Percentiles rank a stretch among this genome's conserved stretches.
Evolutionary conservation across 1,139 yeast species (phyloP).

Genomic region (Ogataea hybrid): DNA sequence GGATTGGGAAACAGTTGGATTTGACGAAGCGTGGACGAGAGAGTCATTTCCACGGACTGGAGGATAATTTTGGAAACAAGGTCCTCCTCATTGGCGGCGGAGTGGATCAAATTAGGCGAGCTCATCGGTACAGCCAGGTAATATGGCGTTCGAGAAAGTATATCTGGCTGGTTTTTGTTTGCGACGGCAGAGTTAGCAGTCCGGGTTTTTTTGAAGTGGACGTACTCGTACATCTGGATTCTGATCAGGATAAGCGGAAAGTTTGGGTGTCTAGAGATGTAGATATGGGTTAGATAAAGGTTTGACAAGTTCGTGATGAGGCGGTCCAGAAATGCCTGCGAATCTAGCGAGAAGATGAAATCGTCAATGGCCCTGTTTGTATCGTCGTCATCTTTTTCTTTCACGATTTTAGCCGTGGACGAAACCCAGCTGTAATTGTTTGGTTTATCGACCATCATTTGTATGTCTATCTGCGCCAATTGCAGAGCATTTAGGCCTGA

Average conservation of each 20-base stretch:
- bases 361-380: constrained; percentile 22
- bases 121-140: constrained; percentile 67
- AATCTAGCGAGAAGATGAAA: constrained; percentile 33
- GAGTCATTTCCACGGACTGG: constrained; percentile 54
- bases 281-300: constrained; percentile 56
- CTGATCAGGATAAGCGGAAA: constrained; percentile 60
- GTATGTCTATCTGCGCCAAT: constrained; percentile 71
- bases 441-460: constrained; percentile 57
- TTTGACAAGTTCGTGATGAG: constrained; percentile 48
- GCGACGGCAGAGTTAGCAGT: constrained; percentile 19
- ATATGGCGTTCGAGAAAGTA: constrained; percentile 55
- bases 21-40: constrained; percentile 39
- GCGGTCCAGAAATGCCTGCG: constrained; percentile 45
- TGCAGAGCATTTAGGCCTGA: constrained; percentile 67
- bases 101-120: constrained; percentile 65
- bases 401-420: constrained; percentile 49
- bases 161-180: constrained; percentile 24
- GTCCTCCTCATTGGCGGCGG: constrained; percentile 46
- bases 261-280: constrained; percentile 67
- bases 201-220: constrained; percentile 17
- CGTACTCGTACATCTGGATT: constrained; percentile 64
- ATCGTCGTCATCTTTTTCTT: constrained; percentile 37
- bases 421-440: constrained; percentile 53
- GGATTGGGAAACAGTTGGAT: constrained; percentile 31
- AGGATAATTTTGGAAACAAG: constrained; percentile 50